A percentile compares a stretch with the other conserved stretches of the same genome.
Conservation (phyloP, 2,329 filamentous ascomycete species). For the Ilyonectria destructans region DNA sequence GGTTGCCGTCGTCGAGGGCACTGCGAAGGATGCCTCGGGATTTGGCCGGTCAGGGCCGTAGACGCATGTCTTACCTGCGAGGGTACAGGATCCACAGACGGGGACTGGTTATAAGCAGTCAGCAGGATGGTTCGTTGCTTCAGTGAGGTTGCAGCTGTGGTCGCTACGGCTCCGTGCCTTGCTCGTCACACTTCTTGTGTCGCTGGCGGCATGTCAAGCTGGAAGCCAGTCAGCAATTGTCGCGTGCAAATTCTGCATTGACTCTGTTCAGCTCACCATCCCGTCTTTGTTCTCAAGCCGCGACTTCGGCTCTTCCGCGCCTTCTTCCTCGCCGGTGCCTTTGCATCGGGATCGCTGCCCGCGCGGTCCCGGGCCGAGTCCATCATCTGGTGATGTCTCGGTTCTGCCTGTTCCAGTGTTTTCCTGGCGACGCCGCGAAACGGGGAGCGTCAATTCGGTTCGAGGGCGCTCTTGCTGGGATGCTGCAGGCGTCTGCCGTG, state of each 20-base stretch:
- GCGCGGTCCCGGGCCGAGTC: constrained; percentile 1
- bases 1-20: constrained; percentile 31
- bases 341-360: constrained; percentile 13
- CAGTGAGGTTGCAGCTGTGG: not conserved
- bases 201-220: constrained; percentile 30
- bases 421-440: constrained; percentile 9
- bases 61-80: constrained; percentile 29
- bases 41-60: constrained; percentile 24
- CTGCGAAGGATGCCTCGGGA: constrained; percentile 28
- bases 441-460: constrained; percentile 8
- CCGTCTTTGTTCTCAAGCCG: constrained; percentile 28
- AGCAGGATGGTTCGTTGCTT: constrained; percentile 16
- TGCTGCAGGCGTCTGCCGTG: not conserved
- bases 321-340: constrained; percentile 22
- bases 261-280: constrained; percentile 17
- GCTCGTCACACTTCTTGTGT: constrained; percentile 30
- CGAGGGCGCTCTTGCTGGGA: not conserved
- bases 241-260: constrained; percentile 1
- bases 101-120: constrained; percentile 20
- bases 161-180: constrained; percentile 18
- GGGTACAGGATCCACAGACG: constrained; percentile 27
- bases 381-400: constrained; percentile 6
- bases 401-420: not conserved
- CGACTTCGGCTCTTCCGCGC: constrained; percentile 28
- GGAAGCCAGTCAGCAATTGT: constrained; percentile 11